phyloP scores from a whole-genome alignment of 805 yeast genomes.

The Torulaspora gathmanii region DNA sequence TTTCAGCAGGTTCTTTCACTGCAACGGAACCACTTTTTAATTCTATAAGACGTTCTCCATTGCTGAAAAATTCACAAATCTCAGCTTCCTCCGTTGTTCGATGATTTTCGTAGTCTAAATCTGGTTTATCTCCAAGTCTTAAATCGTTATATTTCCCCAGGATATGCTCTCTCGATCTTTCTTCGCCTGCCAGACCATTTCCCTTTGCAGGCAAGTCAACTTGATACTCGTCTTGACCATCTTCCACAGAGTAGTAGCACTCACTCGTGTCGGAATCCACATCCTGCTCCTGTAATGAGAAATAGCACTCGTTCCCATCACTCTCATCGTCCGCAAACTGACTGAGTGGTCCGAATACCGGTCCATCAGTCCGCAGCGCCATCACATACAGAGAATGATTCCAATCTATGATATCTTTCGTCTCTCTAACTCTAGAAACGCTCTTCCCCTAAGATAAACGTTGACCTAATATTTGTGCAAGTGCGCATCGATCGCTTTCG shows the following conservation, averaged over 20 bases:
- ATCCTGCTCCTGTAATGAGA: not conserved
- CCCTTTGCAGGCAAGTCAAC: not conserved
- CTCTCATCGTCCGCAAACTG: not conserved
- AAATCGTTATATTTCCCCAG: too few species aligned
- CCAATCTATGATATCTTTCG: not conserved
- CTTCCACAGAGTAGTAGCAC: constrained; percentile 3
- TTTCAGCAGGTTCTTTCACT: not conserved
- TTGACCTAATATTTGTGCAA: too few species aligned
- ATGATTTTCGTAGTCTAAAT: not conserved
- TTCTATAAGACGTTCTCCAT: not conserved
- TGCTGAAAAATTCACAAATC: not conserved
- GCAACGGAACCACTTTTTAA: not conserved
- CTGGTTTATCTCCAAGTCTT: too few species aligned
- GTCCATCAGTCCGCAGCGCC: not conserved
- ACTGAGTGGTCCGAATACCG: not conserved
- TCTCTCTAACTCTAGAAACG: too few species aligned
- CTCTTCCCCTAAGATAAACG: too few species aligned
- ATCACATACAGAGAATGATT: not conserved
- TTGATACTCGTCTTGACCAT: not conserved
- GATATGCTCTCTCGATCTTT: not conserved
- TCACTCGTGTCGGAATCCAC: not conserved
- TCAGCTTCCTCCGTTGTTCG: not conserved
- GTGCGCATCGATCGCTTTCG: too few species aligned
- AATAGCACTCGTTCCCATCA: constrained; percentile 3
- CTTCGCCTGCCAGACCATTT: not conserved